Base-by-base conservation (phyloP, 139 green algal genomes). In the Tetradesmus lagerheimii region DNA sequence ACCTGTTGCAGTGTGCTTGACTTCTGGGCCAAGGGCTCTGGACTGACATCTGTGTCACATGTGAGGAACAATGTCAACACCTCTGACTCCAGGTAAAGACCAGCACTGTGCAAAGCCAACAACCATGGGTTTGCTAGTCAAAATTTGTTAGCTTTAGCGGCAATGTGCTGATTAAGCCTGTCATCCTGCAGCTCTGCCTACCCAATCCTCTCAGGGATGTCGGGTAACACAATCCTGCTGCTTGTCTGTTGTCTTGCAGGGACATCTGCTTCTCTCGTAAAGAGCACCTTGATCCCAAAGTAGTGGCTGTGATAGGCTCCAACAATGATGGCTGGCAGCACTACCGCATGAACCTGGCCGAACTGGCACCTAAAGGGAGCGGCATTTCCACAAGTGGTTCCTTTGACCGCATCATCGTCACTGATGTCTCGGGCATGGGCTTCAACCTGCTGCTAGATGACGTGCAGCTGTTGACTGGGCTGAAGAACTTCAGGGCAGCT, bases 241-340 rank as follows among this genome's bases (percentile, higher is more conserved):
- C 43, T 50, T 8, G 43, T 8, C 43, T 50, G 8, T 8, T 50
- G 43, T 50, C 66, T 29, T 57, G 64, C 39, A 89, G 79, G 5
- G 62, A 80, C 78, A 66, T 93, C 0, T 66, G 67, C 4, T 83
- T 87, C 35, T 34, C 74, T 14, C 67, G 31, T 31, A 77, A 53
- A 9, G 83, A 38, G 16, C 83, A 89, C 43, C 64, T 87, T 4
- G 50, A 57, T 23, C 2, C 23, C 38, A 64, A 45, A 31, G 67
- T 85, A 15, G 50, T 92, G 11, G 80, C 64, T 9, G 87, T 93
- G 39, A 85, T 92, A 4, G 90, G 89, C 6, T 88, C 91, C 20
- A 79, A 84, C 25, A 79, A 87, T 57, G 87, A 92, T 37, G 93
- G 93, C 82, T 95, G 92, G 92, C 92, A 92, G 18, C 93, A 91